Conservation (phyloP, 179 eudicot genomes). For the Camellia oleifera region DNA sequence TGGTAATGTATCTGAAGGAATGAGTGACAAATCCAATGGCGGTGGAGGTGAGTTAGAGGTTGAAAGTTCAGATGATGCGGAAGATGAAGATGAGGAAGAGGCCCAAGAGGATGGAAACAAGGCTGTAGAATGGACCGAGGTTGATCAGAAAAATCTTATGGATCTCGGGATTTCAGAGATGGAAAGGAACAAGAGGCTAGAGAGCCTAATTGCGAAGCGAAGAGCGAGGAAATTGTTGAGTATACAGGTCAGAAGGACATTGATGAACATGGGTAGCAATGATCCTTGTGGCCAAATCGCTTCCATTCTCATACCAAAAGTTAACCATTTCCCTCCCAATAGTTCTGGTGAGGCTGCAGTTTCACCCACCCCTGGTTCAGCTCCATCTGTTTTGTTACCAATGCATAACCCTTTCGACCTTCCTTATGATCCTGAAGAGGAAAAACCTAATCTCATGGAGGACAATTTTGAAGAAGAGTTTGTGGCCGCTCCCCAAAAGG, state of each 20-base stretch:
- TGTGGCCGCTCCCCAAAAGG: constrained; percentile 34
- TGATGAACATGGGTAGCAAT: constrained; percentile 23
- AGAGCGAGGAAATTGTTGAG: constrained; percentile 50
- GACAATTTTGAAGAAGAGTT: constrained; percentile 67
- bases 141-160: constrained; percentile 54
- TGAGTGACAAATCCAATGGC: not conserved
- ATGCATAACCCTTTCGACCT: constrained; percentile 70
- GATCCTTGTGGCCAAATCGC: constrained; percentile 23
- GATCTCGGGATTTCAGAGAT: constrained; percentile 55
- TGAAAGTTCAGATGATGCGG: constrained; percentile 38
- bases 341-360: constrained; percentile 19
- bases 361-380: constrained; percentile 56
- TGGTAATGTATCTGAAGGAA: not conserved
- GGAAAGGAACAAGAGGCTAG: constrained; percentile 64
- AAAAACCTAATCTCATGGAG: constrained; percentile 65
- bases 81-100: constrained; percentile 27
- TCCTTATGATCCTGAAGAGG: constrained; percentile 83
- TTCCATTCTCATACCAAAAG: constrained; percentile 28
- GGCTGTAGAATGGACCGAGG: constrained; percentile 49
- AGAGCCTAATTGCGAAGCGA: constrained; percentile 62
- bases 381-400: constrained; percentile 56
- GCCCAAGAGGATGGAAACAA: constrained; percentile 29
- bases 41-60: constrained; percentile 22
- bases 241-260: constrained; percentile 41
- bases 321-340: constrained; percentile 16